These are phyloP conservation scores for Talaromyces sp. DNA, from an alignment of 2,329 filamentous ascomycete species.

Conservation along the genomic window DNA sequence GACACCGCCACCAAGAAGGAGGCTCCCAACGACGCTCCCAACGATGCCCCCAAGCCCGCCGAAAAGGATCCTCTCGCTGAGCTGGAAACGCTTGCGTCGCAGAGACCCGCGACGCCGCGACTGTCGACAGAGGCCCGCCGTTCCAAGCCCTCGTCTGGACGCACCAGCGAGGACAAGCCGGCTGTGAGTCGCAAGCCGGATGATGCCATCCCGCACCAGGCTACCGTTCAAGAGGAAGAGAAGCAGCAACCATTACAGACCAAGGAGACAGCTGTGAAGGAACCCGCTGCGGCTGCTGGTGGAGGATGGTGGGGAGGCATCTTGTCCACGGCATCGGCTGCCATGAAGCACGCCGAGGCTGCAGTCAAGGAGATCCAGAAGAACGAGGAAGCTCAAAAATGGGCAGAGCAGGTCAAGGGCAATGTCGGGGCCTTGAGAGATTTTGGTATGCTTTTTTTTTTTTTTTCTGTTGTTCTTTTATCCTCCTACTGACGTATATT, in stretches of 20 bases:
- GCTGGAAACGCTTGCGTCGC: constrained; percentile 71
- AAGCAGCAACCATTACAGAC: constrained; percentile 33
- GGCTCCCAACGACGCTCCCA: constrained; percentile 4
- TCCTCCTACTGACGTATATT: not conserved
- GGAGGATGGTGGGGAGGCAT: constrained; percentile 89
- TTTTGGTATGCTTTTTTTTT: constrained; percentile 53
- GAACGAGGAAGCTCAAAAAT: constrained; percentile 93
- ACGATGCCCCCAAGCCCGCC: constrained; percentile 15
- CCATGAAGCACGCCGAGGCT: constrained; percentile 83
- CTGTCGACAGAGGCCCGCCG: constrained; percentile 50
- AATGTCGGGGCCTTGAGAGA: constrained; percentile 75
- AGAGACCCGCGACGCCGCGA: constrained; percentile 70
- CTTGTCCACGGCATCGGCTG: constrained; percentile 60
- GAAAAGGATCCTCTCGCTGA: constrained; percentile 77
- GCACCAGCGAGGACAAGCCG: constrained; percentile 61
- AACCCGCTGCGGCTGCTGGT: constrained; percentile 58
- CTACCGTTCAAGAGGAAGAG: constrained; percentile 23
- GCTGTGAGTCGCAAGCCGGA: constrained; percentile 62
- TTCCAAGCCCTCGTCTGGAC: constrained; percentile 47
- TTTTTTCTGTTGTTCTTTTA: not conserved
- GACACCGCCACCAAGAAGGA: constrained; percentile 15
- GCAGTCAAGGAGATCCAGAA: constrained; percentile 92
- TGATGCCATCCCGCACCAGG: constrained; percentile 40
- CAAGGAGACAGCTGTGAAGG: constrained; percentile 31
- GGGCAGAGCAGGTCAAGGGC: constrained; percentile 88